A percentile compares a stretch with the other conserved stretches of the same genome.
phyloP scores from a whole-genome alignment of 2,329 filamentous ascomycete genomes.

The Lasiodiplodia hormozganensis region DNA sequence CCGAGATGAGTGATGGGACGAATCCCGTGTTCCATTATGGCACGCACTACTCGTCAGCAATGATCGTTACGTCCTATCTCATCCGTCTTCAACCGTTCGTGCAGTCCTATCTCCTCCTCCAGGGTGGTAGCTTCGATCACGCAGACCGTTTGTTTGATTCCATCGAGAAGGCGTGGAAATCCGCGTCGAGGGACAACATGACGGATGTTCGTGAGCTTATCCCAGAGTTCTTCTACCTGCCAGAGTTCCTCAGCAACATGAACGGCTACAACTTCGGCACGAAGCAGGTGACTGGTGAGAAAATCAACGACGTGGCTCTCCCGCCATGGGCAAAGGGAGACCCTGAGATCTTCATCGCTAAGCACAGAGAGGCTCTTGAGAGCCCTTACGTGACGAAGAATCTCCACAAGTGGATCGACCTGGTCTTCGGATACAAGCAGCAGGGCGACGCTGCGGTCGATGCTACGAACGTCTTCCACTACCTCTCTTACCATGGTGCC shows the following conservation, averaged over 20 bases:
- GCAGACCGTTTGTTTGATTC: conserved; percentile 96
- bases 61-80: conserved; percentile 97
- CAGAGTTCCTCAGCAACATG: conserved; percentile 91
- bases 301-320: conserved; percentile 85
- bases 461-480: conserved; percentile 93
- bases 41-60: conserved; percentile 97
- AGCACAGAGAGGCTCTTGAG: conserved; percentile 94
- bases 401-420: conserved; percentile 92
- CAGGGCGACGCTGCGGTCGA: conserved; percentile 91
- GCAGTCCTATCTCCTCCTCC: conserved; percentile 90
- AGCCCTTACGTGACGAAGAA: conserved; percentile 90
- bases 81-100: conserved; percentile 96
- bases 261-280: conserved; percentile 94
- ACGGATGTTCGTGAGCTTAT: conserved; percentile 94
- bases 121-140: conserved; percentile 96
- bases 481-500: conserved; percentile 92
- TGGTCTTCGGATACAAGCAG: conserved; percentile 94
- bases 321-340: conserved; percentile 97
- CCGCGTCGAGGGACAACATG: conserved; percentile 87
- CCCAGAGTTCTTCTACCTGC: conserved; percentile 96
- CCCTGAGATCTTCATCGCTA: conserved; percentile 91
- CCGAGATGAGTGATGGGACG: conserved; percentile 82
- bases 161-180: conserved; percentile 87
- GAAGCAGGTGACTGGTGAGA: conserved; percentile 78
- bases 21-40: conserved; percentile 92